Evolutionary conservation across 805 yeast species (phyloP), one percentile per base, ranked within the genome.

Genomic region (Wickerhamomyces bovis): DNA sequence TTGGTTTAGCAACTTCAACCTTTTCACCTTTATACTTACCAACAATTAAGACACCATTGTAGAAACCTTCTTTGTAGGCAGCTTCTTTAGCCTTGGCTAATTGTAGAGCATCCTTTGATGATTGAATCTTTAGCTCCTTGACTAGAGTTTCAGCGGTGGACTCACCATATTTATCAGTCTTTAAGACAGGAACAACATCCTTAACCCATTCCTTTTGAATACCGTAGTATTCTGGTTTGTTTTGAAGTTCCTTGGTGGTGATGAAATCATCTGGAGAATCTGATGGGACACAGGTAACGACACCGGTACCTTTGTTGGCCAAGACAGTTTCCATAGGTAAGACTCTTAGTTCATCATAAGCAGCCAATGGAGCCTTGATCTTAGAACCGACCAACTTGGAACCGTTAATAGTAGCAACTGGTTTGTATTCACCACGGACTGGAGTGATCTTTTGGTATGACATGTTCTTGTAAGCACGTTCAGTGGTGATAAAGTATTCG

Each of bases 251-350:
- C 60, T 74, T 75, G 42, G 85, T 78, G 50, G 97, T 94, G 68
- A 92, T 82, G 64, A 61, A 94, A 73, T 94, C 99, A 72, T 94
- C 99, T 51, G 99, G 98, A 48, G 98, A 90, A 68, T 90, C 97
- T n/a, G 96, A 84, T 52, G 98, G 99, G 53, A 90, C 98, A 74
- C 97, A 94, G 6, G 98, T 92, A 48, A 94, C 99, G 41, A 94
- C 97, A 74, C 98, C 99, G 41, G 98, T 94, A 78, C 99, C 99
- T 74, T 94, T 94, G 47, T 81, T 76, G 38, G 96, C 95, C 66
- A 92, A 75, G 46, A 94, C 92, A 35, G 97, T 89, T 69, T 92
- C 98, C 99, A 94, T 94, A 57, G 99, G 99, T 55, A 94, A 77
- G 47, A 94, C 85, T 60, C 94, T 77, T 54, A 94, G 72, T 56